Conservation (phyloP, 148 eudicot species). For the Drosera capensis region DNA sequence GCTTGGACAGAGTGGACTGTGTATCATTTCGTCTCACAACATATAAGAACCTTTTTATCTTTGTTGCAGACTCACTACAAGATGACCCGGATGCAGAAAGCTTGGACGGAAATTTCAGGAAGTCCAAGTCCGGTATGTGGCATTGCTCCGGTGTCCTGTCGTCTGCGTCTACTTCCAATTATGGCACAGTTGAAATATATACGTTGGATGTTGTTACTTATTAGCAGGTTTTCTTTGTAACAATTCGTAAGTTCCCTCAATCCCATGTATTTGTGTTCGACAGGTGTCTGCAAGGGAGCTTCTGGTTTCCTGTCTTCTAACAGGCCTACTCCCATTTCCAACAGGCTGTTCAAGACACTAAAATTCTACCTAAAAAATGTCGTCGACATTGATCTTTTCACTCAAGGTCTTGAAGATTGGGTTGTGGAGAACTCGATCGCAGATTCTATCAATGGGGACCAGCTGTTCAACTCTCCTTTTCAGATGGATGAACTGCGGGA, state of each 20-base stretch:
- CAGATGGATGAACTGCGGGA: conserved; percentile 41
- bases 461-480: conserved; percentile 43
- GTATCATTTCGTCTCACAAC: background rate
- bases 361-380: conserved; percentile 41
- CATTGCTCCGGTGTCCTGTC: too few relatives aligned
- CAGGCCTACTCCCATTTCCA: conserved; percentile 37
- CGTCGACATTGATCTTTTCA: conserved; percentile 38
- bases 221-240: too few relatives aligned
- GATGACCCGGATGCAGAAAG: conserved; percentile 21
- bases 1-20: conserved; percentile 3
- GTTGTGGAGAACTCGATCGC: conserved; percentile 29
- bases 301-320: conserved; percentile 29
- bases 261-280: too few relatives aligned
- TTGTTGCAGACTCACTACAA: conserved; percentile 22
- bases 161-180: too few relatives aligned
- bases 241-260: too few relatives aligned
- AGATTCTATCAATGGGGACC: conserved; percentile 24
- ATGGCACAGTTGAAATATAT: too few relatives aligned
- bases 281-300: conserved; percentile 35
- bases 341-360: conserved; percentile 31
- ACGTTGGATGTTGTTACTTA: too few relatives aligned
- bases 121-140: conserved; percentile 27
- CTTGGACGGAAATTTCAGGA: conserved; percentile 29
- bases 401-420: conserved; percentile 54
- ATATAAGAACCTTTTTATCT: background rate